Evolutionary conservation across 495 filamentous ascomycete species (phyloP), one percentile per base, ranked within the genome.

Genomic region (Bryoglossum gracile): DNA sequence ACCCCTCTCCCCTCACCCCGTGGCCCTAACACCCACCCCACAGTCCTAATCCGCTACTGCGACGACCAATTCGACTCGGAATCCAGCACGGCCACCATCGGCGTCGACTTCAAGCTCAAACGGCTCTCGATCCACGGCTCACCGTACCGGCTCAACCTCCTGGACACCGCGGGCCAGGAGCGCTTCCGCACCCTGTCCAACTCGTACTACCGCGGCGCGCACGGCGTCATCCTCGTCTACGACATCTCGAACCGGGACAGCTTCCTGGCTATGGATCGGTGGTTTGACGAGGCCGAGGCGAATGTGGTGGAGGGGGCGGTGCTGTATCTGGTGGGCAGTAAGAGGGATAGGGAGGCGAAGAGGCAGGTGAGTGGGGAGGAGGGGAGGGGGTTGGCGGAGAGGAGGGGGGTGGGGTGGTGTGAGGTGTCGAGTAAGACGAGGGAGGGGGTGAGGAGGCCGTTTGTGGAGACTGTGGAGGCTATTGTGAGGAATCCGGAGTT

Each of bases 1-100:
- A n/a, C n/a, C n/a, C n/a, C n/a, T n/a, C n/a, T n/a, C n/a, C n/a
- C n/a, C n/a, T n/a, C n/a, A n/a, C n/a, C n/a, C n/a, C n/a, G n/a
- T n/a, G n/a, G n/a, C n/a, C n/a, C n/a, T n/a, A n/a, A n/a, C n/a
- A n/a, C 10, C 16, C 43, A 19, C 28, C 16, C 10, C 23, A 16
- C 33, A 62, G 59, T 62, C 34, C 50, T 75, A 43, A 68, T 74
- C 36, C 63, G 65, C 49, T 68, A 81, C 58, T 78, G 75, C 61
- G 76, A 81, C 49, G 72, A 81, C 59, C 73, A 77, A 46, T 81
- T 78, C 47, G 77, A 81, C 45, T 70, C 73, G 8, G 75, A 79
- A 49, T 70, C 64, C 25, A 68, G 75, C 10, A 71, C 73, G 39
- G 74, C 77, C 18, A 81, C 77, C 1, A 80, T 81, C 51, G 77